Percentiles rank a stretch among this genome's conserved stretches.
These are phyloP conservation scores for Xylaria sp. DNA, from an alignment of 2,329 filamentous ascomycete species.

Conservation along the genomic window DNA sequence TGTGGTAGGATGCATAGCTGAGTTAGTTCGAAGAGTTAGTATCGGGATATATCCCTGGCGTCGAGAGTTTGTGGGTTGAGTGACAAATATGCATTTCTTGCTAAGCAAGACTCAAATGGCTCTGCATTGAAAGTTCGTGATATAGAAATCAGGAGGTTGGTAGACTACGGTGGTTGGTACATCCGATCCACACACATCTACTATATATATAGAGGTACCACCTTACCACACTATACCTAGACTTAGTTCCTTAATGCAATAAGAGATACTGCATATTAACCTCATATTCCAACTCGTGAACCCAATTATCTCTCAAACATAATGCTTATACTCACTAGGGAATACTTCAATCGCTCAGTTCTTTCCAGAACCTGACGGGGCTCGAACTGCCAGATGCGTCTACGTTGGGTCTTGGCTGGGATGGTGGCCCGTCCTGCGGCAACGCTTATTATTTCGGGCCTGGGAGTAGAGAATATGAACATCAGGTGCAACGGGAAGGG, in stretches of 20 bases:
- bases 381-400: constrained; percentile 19
- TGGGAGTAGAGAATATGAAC: not conserved
- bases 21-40: constrained; percentile 16
- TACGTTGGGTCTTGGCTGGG: constrained; percentile 18
- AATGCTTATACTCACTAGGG: constrained; percentile 19
- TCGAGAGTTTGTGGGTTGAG: constrained; percentile 15
- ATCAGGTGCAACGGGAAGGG: not conserved
- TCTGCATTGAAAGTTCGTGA: constrained; percentile 9
- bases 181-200: no score
- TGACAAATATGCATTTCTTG: not conserved
- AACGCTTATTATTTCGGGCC: constrained; percentile 22
- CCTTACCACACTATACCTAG: no score
- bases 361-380: constrained; percentile 30
- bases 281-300: no score
- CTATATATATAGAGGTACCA: no score
- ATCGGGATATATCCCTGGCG: constrained; percentile 2
- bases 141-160: no score
- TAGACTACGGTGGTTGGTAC: no score
- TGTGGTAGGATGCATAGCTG: not conserved
- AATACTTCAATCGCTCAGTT: constrained; percentile 6
- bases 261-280: no score
- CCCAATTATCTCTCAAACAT: not conserved
- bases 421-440: constrained; percentile 20
- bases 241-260: no score
- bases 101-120: not conserved